phyloP scores from a whole-genome alignment of 345 rosid species.

The Salix arbutifolia region DNA sequence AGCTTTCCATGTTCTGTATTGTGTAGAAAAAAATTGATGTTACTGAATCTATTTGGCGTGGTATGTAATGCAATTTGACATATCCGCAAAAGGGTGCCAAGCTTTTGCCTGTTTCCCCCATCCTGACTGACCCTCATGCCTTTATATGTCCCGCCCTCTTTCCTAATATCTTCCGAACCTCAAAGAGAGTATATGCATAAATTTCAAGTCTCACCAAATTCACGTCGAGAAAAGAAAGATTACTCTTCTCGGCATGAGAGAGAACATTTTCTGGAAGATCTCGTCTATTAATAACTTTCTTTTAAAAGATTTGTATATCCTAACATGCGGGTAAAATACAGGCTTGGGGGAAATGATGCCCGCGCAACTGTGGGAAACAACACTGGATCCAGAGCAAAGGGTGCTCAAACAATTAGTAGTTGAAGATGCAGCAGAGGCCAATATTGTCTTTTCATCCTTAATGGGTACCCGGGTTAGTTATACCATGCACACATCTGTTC shows the following conservation, averaged over 20 bases:
- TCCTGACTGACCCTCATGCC: background rate
- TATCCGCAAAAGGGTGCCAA: background rate
- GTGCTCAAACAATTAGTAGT: conserved; percentile 73
- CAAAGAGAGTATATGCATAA: background rate
- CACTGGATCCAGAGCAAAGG: conserved; percentile 83
- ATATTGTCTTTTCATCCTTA: conserved; percentile 70
- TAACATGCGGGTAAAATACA: conserved; percentile 22
- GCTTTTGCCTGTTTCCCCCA: no score
- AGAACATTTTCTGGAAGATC: no score
- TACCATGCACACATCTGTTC: background rate
- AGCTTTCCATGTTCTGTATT: background rate
- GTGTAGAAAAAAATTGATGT: background rate
- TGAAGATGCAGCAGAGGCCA: conserved; percentile 79
- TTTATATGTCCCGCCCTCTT: background rate
- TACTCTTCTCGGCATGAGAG: no score
- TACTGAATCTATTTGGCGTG: background rate
- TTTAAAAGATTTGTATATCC: background rate
- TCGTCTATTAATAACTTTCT: no score
- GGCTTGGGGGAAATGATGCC: conserved; percentile 99
- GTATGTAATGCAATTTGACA: background rate
- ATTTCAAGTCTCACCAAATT: background rate
- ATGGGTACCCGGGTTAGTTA: conserved; percentile 87
- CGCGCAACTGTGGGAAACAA: conserved; percentile 91
- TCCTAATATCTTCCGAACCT: background rate
- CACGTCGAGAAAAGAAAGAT: no score